Evolutionary conservation across 225 moss, liverwort and hornwort species (phyloP), one percentile per base, ranked within the genome.

Genomic region (Bryoerythrophyllum caledonicum): DNA sequence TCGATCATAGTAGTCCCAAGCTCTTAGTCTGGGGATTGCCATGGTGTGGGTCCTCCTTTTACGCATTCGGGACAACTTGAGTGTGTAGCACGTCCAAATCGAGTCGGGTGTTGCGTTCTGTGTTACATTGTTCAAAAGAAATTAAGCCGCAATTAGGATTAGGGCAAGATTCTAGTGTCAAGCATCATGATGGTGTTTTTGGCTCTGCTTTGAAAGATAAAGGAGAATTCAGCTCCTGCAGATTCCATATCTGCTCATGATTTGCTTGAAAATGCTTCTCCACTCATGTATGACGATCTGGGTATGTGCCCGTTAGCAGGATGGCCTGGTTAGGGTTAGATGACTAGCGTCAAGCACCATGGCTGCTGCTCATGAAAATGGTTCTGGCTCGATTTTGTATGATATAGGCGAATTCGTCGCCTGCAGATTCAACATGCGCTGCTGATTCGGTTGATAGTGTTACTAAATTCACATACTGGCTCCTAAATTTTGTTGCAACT

Each of bases 131-230:
- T 38, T 59, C 14, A 59, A 13, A 10, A 54, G 63, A 40, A 44
- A 57, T n/a, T n/a, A n/a, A n/a, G n/a, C n/a, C n/a, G n/a, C n/a
- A n/a, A n/a, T 5, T 71, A 67, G 38, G 46, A 40, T 63, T 41
- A 43, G 60, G 81, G 62, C 27, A 58, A 51, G 48, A 59, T 68
- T 38, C 51, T 63, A 49, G 19, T 49, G 35, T 69, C 23, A 13
- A 58, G 68, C 53, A 34, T 59, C n/a, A 44, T 28, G 72, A 4
- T 41, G 72, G 16, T 58, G 64, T 57, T n/a, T n/a, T n/a, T n/a
- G n/a, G n/a, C n/a, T n/a, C n/a, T n/a, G n/a, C n/a, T n/a, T n/a
- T 80, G 76, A 73, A 69, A 44, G 77, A 74, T 77, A 70, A 66
- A 13, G 14, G 61, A 32, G 48, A 10, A 63, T 44, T 67, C 35